phyloP scores from a whole-genome alignment of 2,329 filamentous ascomycete genomes.

The Claviceps arundinis region DNA sequence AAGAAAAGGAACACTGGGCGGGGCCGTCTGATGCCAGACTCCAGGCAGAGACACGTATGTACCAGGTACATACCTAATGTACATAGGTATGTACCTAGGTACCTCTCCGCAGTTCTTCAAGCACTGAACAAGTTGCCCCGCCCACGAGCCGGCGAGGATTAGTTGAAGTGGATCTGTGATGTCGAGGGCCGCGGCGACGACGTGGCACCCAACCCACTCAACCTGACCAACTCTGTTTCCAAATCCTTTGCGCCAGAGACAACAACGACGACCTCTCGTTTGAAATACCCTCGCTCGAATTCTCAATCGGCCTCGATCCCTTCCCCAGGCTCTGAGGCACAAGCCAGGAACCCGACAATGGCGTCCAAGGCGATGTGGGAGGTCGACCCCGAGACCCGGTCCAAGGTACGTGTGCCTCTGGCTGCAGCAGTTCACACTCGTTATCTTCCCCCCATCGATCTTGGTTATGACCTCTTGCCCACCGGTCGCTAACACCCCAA shows the following conservation, averaged over 20 bases:
- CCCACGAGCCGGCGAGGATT: neutral
- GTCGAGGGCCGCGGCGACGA: neutral
- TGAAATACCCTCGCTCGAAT: neutral
- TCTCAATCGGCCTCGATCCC: neutral
- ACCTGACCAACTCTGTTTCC: neutral
- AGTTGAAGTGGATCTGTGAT: too few relatives aligned
- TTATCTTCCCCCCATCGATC: neutral
- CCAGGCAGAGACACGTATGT: too few relatives aligned
- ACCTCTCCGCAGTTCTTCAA: too few relatives aligned
- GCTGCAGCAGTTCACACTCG: conserved; percentile 3
- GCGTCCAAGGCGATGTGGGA: conserved; percentile 86
- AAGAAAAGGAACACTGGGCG: too few relatives aligned
- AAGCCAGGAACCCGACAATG: conserved; percentile 25
- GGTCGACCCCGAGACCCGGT: conserved; percentile 92
- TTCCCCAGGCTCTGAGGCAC: neutral
- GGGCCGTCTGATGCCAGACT: too few relatives aligned
- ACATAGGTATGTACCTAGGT: neutral
- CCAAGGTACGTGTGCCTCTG: conserved; percentile 51
- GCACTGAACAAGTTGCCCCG: neutral
- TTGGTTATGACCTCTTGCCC: neutral
- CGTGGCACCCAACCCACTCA: neutral
- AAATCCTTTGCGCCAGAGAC: neutral
- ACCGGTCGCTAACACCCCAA: neutral
- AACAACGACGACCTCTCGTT: neutral
- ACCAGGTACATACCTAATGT: neutral